phyloP scores from a whole-genome alignment of 257 asterid genomes.

The Striga asiatica region DNA sequence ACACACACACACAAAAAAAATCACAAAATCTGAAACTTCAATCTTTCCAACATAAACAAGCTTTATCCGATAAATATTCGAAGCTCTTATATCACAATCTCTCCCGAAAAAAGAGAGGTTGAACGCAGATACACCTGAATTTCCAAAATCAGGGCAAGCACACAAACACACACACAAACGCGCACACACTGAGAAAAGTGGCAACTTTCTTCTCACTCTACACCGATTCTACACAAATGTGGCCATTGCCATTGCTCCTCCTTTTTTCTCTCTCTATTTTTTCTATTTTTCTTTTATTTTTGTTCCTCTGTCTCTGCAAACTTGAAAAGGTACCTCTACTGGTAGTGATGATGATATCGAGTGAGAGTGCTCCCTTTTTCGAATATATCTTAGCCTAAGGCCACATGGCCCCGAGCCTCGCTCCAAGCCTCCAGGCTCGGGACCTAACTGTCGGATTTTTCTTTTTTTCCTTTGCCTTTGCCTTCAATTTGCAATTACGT shows the following conservation, averaged over 20 bases:
- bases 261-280: neutral
- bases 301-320: slow-evolving; percentile 19
- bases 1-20: neutral
- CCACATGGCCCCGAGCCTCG: slow-evolving; percentile 33
- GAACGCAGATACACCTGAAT: neutral
- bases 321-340: slow-evolving; percentile 28
- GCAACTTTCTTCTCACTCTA: slow-evolving; percentile 20
- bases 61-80: slow-evolving; percentile 3
- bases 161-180: neutral
- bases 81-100: neutral
- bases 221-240: slow-evolving; percentile 21
- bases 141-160: slow-evolving; percentile 12
- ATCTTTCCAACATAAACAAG: slow-evolving; percentile 14
- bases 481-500: slow-evolving; percentile 1
- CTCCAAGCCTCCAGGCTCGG: slow-evolving; percentile 52
- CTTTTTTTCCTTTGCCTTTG: no score
- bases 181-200: slow-evolving; percentile 6
- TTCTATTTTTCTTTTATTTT: neutral
- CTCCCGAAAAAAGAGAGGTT: neutral
- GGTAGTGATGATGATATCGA: slow-evolving; percentile 15
- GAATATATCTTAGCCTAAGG: slow-evolving; percentile 17
- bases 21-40: slow-evolving; percentile 7
- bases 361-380: slow-evolving; percentile 22
- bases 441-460: slow-evolving; percentile 12
- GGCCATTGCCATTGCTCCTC: slow-evolving; percentile 24